Conservation (phyloP, 2,329 filamentous ascomycete genomes). For the Cladophialophora psammophila region DNA sequence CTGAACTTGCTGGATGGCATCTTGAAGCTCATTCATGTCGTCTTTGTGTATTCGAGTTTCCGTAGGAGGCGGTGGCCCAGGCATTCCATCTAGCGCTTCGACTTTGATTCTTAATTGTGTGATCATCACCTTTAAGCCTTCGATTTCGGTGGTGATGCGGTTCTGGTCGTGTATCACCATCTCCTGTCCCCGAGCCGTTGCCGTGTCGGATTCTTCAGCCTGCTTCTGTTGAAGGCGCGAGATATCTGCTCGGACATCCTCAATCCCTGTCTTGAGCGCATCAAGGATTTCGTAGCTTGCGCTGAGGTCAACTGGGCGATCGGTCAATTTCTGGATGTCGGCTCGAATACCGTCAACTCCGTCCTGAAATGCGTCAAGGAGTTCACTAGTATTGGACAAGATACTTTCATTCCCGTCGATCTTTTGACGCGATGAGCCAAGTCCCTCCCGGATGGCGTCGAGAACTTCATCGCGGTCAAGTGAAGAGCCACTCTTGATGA, state of each 20-base stretch:
- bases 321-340: constrained; percentile 76
- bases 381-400: constrained; percentile 62
- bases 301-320: constrained; percentile 82
- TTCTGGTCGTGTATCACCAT: constrained; percentile 65
- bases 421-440: constrained; percentile 62
- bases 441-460: constrained; percentile 57
- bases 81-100: constrained; percentile 72
- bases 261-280: constrained; percentile 81
- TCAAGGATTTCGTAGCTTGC: constrained; percentile 90
- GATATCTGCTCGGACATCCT: constrained; percentile 77
- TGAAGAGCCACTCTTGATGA: constrained; percentile 55
- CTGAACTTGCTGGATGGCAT: constrained; percentile 61
- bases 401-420: constrained; percentile 64
- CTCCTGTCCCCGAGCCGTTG: constrained; percentile 60
- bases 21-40: constrained; percentile 56
- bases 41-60: constrained; percentile 55
- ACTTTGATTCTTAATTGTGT: constrained; percentile 84
- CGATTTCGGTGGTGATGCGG: constrained; percentile 73
- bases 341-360: constrained; percentile 77
- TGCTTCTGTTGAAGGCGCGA: constrained; percentile 72
- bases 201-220: constrained; percentile 59
- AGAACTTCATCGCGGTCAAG: constrained; percentile 72
- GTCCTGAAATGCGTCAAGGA: constrained; percentile 68
- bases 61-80: constrained; percentile 52
- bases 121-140: constrained; percentile 83